Percentiles rank a stretch among this genome's conserved stretches.
Evolutionary conservation across 148 eudicot genomes (phyloP).

Genomic region (Silene uniflora): DNA sequence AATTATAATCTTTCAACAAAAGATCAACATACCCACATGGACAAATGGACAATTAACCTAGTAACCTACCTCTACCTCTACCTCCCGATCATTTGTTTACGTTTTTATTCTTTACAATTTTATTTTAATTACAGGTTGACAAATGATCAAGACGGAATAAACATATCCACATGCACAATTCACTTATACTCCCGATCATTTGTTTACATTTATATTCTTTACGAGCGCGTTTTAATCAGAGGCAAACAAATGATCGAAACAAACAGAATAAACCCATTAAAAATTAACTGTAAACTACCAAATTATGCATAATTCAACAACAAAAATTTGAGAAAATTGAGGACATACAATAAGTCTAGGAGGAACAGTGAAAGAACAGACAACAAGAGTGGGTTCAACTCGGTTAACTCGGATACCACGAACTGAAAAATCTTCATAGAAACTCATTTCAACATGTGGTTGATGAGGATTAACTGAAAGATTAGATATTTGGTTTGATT

Average conservation of each 20-base stretch:
- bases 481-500: conserved; percentile 28
- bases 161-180: too few relatives aligned
- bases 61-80: too few relatives aligned
- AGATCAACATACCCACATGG: neutral
- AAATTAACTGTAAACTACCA: too few relatives aligned
- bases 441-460: conserved; percentile 29
- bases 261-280: neutral
- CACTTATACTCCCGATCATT: too few relatives aligned
- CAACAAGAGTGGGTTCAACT: conserved; percentile 42
- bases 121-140: neutral
- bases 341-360: conserved; percentile 52
- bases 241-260: neutral
- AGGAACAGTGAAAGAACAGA: conserved; percentile 59
- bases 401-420: conserved; percentile 56
- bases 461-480: conserved; percentile 43
- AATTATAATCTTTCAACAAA: neutral
- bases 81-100: neutral
- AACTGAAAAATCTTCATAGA: conserved; percentile 45
- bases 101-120: neutral
- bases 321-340: neutral
- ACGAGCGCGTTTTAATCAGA: neutral
- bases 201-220: neutral
- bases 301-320: too few relatives aligned
- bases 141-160: too few relatives aligned
- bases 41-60: neutral